Base-by-base conservation (phyloP, 2,329 filamentous ascomycete species). In the Lachnellula willkommii region DNA sequence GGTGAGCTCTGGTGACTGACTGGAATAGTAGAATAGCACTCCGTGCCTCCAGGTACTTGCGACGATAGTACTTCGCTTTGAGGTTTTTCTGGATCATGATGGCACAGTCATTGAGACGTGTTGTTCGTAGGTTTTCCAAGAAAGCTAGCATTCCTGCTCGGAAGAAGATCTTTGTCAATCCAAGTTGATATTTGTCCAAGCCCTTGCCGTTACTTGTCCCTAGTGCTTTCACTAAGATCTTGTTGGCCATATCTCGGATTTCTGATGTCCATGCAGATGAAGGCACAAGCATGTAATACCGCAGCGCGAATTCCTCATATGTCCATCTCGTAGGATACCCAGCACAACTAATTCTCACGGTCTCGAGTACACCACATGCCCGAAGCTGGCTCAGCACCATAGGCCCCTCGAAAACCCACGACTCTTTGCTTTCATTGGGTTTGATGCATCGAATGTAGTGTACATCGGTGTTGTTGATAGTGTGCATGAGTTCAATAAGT, bases 391-490 rank as follows among this genome's bases (percentile, higher is more conserved):
- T 96, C 59, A 99, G 81, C 64, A 99, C 94, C 94, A 99, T 99
- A 3, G 95, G 94, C 0, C 94, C 94, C 70, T 99, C 94, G 60
- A 97, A 99, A 67, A 95, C 93, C 94, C 94, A 99, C 0, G 94
- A 84, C 68, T 89, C 89, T 74, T 99, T 99, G 50, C 85, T 90
- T 74, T 99, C 94, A 71, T 99, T 99, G 35, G 94, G 94, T 76
- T 99, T 99, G 75, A 99, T 97, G 72, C 94, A 99, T 65, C 94
- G 87, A 69, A 99, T 99, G 74, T 99, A 99, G 74, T 99, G 94
- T 20, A 97, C 94, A 71, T 99, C 94, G 2, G 94, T 99, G 64
- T 89, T 92, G 73, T 95, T 96, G 74, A 99, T 99, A 5, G 94
- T 99, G 70, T 84, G 81, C 93, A 99, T 99, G 51, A 99, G 83